phyloP scores from a whole-genome alignment of 768 basidiomycete genomes.

The Kwoniella shandongensis region DNA sequence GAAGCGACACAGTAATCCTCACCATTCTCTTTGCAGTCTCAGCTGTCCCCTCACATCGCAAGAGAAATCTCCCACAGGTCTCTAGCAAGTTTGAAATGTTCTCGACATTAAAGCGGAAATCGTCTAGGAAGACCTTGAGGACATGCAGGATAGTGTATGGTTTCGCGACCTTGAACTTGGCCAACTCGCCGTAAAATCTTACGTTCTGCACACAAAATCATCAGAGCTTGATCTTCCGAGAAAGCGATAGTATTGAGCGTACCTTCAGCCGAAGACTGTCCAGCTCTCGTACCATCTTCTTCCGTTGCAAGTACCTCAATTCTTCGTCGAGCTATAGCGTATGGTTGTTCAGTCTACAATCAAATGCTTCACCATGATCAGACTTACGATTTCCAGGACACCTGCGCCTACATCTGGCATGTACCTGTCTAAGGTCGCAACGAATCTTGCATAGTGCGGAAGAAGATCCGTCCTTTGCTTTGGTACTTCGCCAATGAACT shows the following conservation, averaged over 20 bases:
- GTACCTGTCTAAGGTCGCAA: constrained; percentile 83
- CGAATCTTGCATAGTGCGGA: constrained; percentile 86
- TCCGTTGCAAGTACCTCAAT: constrained; percentile 89
- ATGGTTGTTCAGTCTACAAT: background rate
- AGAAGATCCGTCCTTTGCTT: constrained; percentile 86
- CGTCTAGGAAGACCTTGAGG: constrained; percentile 95
- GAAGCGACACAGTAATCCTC: constrained; percentile 28
- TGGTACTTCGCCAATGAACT: constrained; percentile 69
- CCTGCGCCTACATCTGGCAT: constrained; percentile 92
- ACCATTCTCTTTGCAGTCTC: constrained; percentile 89
- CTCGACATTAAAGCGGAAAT: constrained; percentile 90
- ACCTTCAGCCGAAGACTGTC: constrained; percentile 83
- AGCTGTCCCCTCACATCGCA: constrained; percentile 81
- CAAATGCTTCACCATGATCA: background rate
- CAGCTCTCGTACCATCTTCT: constrained; percentile 88
- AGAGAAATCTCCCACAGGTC: constrained; percentile 86
- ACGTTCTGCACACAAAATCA: constrained; percentile 64
- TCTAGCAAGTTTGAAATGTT: constrained; percentile 88
- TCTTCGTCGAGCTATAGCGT: constrained; percentile 96
- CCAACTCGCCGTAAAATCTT: constrained; percentile 80
- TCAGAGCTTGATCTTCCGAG: background rate
- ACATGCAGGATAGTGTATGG: constrained; percentile 89
- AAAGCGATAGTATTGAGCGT: constrained; percentile 10
- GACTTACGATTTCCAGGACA: constrained; percentile 72
- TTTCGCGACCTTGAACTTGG: constrained; percentile 92